Evolutionary conservation across 2,329 filamentous ascomycete genomes (phyloP).

Genomic region (Penicillium concentricum): DNA sequence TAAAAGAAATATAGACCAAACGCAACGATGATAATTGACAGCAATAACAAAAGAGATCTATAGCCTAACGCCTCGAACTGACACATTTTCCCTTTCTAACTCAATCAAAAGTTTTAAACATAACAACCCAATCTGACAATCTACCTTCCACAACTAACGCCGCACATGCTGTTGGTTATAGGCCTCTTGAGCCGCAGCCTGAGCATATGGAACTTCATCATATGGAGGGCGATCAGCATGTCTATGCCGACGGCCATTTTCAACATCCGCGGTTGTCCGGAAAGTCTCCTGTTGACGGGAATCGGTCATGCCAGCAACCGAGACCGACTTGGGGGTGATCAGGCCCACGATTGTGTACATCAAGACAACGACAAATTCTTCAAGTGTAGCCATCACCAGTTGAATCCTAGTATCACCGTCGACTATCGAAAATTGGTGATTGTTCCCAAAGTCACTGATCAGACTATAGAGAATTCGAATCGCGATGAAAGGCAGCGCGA

Average conservation of each 20-base stretch:
- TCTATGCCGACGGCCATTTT: not conserved
- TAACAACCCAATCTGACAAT: constrained; percentile 39
- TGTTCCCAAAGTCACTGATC: constrained; percentile 4
- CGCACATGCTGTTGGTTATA: not conserved
- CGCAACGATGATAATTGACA: not conserved
- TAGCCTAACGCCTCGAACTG: not conserved
- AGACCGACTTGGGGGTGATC: not conserved
- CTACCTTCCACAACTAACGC: not conserved
- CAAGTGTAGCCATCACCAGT: constrained; percentile 4
- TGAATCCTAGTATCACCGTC: not conserved
- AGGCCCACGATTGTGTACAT: constrained; percentile 6
- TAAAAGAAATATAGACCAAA: not conserved
- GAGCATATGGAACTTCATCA: not conserved
- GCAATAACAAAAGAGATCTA: not conserved
- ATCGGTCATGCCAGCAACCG: not conserved
- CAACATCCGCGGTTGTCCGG: not conserved
- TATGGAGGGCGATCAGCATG: not conserved
- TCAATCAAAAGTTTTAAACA: constrained; percentile 53
- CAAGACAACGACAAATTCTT: constrained; percentile 3
- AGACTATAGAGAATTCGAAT: constrained; percentile 2
- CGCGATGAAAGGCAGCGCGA: constrained; percentile 4
- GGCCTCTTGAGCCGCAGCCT: not conserved
- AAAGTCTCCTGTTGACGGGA: not conserved
- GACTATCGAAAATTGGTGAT: constrained; percentile 2
- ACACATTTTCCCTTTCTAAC: not conserved